These are phyloP conservation scores for Euphorbia neoarborescens DNA, from an alignment of 441 rosid species.

Conservation along the genomic window DNA sequence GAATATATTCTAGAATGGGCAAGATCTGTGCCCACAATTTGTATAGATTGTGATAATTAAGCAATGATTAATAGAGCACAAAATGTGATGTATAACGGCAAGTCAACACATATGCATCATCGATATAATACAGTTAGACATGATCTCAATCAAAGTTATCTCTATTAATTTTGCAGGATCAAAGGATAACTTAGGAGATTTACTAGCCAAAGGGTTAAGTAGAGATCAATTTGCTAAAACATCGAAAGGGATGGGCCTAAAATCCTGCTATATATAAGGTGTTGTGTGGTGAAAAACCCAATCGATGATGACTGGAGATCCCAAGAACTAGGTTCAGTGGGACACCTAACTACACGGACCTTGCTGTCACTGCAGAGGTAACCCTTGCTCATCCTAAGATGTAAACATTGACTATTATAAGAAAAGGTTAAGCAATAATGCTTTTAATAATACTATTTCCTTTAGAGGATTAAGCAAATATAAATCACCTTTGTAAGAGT, in stretches of 20 bases:
- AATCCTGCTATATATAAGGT: neutral
- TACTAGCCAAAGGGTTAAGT: neutral
- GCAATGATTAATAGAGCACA: neutral
- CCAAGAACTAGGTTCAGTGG: no score
- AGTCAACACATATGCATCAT: neutral
- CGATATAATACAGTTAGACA: neutral
- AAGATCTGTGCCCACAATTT: neutral
- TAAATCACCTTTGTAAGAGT: neutral
- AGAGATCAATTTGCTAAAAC: neutral
- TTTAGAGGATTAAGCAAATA: neutral
- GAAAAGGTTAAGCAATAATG: neutral
- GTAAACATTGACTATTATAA: neutral
- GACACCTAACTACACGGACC: neutral
- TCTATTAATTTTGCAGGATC: neutral
- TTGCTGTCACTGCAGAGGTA: neutral
- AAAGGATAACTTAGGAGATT: neutral
- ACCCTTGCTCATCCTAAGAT: neutral
- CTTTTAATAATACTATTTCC: neutral
- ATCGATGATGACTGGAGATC: no score
- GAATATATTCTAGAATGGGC: conserved; percentile 12
- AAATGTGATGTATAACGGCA: neutral
- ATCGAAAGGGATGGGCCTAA: conserved; percentile 1
- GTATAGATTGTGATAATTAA: conserved; percentile 6
- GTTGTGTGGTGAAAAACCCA: neutral
- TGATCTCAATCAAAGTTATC: neutral